Conservation (phyloP, 2,329 filamentous ascomycete species). For the Ceratocystis cubensis region DNA sequence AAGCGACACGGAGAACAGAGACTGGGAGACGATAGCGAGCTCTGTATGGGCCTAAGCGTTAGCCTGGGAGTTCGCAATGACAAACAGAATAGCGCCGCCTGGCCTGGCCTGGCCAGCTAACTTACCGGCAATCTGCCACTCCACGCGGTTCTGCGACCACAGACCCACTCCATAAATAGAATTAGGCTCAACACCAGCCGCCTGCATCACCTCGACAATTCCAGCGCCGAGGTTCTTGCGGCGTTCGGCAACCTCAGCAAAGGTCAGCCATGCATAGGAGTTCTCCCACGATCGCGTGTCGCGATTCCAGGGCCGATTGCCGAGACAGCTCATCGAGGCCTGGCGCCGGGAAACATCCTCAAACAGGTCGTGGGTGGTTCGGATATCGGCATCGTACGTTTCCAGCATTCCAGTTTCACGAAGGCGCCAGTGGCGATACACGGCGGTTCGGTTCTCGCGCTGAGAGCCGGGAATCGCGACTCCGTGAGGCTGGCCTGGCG, state of each 20-base stretch:
- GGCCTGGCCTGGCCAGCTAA: not conserved
- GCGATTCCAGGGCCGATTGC: slow-evolving; percentile 67
- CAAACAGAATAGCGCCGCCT: too few species aligned
- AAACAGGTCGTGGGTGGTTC: slow-evolving; percentile 70
- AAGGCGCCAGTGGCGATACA: slow-evolving; percentile 77
- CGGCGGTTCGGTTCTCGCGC: slow-evolving; percentile 54
- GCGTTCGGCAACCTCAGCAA: slow-evolving; percentile 63
- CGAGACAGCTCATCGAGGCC: slow-evolving; percentile 62
- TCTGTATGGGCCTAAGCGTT: slow-evolving; percentile 38
- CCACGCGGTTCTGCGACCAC: slow-evolving; percentile 74
- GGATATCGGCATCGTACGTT: slow-evolving; percentile 56
- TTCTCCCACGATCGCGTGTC: slow-evolving; percentile 58
- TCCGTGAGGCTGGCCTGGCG: slow-evolving; percentile 65
- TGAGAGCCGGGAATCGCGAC: slow-evolving; percentile 64
- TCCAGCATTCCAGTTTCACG: slow-evolving; percentile 57
- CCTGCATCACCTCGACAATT: slow-evolving; percentile 67
- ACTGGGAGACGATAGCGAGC: slow-evolving; percentile 74
- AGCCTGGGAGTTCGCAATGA: not conserved
- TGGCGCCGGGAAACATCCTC: slow-evolving; percentile 51
- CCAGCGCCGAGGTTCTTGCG: slow-evolving; percentile 77
- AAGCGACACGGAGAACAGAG: slow-evolving; percentile 78
- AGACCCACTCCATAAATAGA: slow-evolving; percentile 64
- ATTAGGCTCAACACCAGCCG: slow-evolving; percentile 48
- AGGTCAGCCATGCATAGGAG: slow-evolving; percentile 73
- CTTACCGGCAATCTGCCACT: slow-evolving; percentile 72